Percentiles rank a stretch among this genome's conserved stretches.
These are phyloP conservation scores for Melanopsichium pennsylvanicum DNA, from an alignment of 1,284 basidiomycete species.

Conservation along the genomic window DNA sequence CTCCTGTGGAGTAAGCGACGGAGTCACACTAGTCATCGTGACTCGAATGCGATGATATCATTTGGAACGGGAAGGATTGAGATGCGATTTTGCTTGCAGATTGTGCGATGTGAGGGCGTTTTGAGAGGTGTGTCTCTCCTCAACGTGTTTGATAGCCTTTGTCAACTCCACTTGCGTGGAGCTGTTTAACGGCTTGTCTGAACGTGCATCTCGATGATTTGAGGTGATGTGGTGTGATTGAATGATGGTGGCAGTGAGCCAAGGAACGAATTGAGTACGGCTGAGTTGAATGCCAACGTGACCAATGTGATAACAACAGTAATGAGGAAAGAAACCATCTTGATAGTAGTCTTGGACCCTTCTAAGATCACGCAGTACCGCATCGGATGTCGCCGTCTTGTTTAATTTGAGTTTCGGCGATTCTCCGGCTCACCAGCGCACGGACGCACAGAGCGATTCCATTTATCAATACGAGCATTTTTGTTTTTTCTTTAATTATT, in stretches of 20 bases:
- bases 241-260: not conserved
- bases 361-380: constrained; percentile 6
- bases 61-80: constrained; percentile 6
- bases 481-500: not conserved
- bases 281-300: not conserved
- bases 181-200: constrained; percentile 23
- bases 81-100: constrained; percentile 3
- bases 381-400: constrained; percentile 13
- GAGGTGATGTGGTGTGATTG: not conserved
- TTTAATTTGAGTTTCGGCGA: not conserved
- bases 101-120: not conserved
- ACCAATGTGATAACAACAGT: not conserved
- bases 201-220: constrained; percentile 17
- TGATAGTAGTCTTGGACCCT: too few species aligned
- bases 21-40: constrained; percentile 16
- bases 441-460: constrained; percentile 10
- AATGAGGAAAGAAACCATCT: too few species aligned
- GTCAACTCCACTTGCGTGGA: constrained; percentile 45
- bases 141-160: constrained; percentile 10
- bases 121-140: constrained; percentile 2
- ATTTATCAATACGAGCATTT: too few species aligned
- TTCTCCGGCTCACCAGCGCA: constrained; percentile 9
- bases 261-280: not conserved
- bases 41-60: not conserved
- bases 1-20: constrained; percentile 40